Base-by-base conservation (phyloP, 2,329 filamentous ascomycete species). In the Fusarium sp. region DNA sequence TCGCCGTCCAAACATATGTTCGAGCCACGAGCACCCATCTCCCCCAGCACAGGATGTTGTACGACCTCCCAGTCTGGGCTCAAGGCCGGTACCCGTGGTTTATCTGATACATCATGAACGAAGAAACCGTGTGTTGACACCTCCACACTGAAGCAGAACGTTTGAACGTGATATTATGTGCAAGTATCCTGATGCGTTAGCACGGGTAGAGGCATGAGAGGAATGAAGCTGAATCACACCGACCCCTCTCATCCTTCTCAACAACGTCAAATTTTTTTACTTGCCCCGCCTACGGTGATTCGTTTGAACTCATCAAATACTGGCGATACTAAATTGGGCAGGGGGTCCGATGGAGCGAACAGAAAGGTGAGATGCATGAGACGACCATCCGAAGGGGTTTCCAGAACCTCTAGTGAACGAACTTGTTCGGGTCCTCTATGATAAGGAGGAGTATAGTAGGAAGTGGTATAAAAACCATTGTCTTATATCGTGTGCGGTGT, bases 171-270 rank as follows among this genome's bases (percentile, higher is more conserved):
- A 47, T 50, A 31, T 27, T 44, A 56, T 45, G 25, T 38, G 35
- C 42, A 22, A 57, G 50, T 31, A 35, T 64, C 65, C 50, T 57
- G 44, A 52, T 64, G 41, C 57, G 64, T 56, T 62, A 57, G 57
- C 20, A 47, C 45, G 65, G 65, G 25, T 64, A 69, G 50, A 45
- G 45, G 58, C 65, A 68, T 52, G 42, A 63, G 27, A 69, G 56
- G 45, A 69, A 64, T 68, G 50, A 36, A 38, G 17, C 45, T 29
- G 27, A 47, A 55, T 52, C 50, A 17, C 25, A 20, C 18, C 44
- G 27, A 63, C 39, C 35, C 44, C 64, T 49, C 25, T 39, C 42
- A 44, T 33, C 45, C 20, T 41, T 47, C 33, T 27, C 50, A 45
- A 55, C 12, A 35, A 33, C 25, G n/a, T 42, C 58, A 27, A 22